These are phyloP conservation scores for Durotheca rogersii DNA, from an alignment of 495 filamentous ascomycete genomes.

Conservation along the genomic window DNA sequence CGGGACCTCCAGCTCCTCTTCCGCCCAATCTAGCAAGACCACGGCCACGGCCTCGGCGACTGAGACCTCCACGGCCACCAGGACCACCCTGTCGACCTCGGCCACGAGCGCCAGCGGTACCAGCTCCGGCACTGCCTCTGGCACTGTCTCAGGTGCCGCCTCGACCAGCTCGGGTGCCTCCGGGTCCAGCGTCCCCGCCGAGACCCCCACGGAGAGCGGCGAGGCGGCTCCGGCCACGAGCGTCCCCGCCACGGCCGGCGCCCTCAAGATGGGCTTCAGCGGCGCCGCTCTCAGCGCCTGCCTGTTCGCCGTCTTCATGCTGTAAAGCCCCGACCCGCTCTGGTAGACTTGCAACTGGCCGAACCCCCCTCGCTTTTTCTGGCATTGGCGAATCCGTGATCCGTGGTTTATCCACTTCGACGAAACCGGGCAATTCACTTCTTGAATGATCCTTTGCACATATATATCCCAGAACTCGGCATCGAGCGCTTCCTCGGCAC, in stretches of 20 bases:
- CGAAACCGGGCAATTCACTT: constrained; percentile 32
- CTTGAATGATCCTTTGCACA: constrained; percentile 34
- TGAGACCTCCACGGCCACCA: constrained; percentile 27
- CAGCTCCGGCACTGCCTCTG: constrained; percentile 21
- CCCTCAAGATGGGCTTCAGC: constrained; percentile 32
- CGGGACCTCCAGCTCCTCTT: no score
- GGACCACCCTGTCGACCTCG: constrained; percentile 27
- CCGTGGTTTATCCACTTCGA: constrained; percentile 26
- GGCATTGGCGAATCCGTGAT: constrained; percentile 26
- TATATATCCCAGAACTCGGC: constrained; percentile 23
- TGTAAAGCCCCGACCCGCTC: constrained; percentile 19
- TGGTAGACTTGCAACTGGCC: constrained; percentile 10
- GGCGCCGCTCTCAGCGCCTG: constrained; percentile 27
- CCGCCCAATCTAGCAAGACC: constrained; percentile 30
- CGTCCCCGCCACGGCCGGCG: constrained; percentile 11
- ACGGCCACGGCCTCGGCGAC: constrained; percentile 22
- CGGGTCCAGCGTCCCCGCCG: constrained; percentile 5
- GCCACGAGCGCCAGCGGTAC: constrained; percentile 21
- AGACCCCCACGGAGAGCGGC: no score
- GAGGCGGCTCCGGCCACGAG: constrained; percentile 16
- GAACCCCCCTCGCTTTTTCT: neutral
- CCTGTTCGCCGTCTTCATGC: constrained; percentile 26
- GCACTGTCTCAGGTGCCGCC: constrained; percentile 14
- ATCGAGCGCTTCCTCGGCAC: neutral
- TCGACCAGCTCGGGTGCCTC: no score